phyloP scores from a whole-genome alignment of 805 yeast genomes.

The Kurtzmaniella fragi region DNA sequence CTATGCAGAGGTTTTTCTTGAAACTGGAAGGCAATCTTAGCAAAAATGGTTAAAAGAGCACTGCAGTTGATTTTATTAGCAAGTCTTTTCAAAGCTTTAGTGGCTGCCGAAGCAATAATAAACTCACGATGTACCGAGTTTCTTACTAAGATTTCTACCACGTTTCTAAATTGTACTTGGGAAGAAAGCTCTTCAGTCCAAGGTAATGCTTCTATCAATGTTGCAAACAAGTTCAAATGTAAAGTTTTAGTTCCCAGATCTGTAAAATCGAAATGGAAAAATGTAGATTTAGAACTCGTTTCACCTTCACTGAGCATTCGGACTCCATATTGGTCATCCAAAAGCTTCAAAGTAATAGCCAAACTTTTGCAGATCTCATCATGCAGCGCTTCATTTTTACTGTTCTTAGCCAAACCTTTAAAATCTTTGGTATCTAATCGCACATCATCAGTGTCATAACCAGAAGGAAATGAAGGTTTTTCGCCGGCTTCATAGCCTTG shows the following conservation, averaged over 20 bases:
- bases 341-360: constrained; percentile 47
- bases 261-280: constrained; percentile 33
- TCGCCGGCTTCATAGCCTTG: constrained; percentile 51
- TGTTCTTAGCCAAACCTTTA: constrained; percentile 34
- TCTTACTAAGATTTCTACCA: constrained; percentile 72
- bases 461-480: constrained; percentile 66
- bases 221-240: constrained; percentile 61
- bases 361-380: constrained; percentile 65
- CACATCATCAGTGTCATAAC: constrained; percentile 24
- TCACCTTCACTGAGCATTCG: constrained; percentile 27
- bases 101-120: constrained; percentile 59
- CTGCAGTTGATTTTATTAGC: constrained; percentile 69
- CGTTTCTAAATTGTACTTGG: constrained; percentile 52
- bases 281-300: not conserved
- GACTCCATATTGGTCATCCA: constrained; percentile 54
- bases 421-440: constrained; percentile 21
- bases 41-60: constrained; percentile 65
- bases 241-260: constrained; percentile 28
- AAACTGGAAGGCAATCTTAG: constrained; percentile 73
- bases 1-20: constrained; percentile 61
- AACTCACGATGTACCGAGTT: constrained; percentile 67
- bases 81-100: constrained; percentile 56
- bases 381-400: constrained; percentile 51
- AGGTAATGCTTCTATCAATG: constrained; percentile 67
- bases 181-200: constrained; percentile 45